Evolutionary conservation across 805 yeast species (phyloP).

Genomic region (Blastobotrys attinorum): DNA sequence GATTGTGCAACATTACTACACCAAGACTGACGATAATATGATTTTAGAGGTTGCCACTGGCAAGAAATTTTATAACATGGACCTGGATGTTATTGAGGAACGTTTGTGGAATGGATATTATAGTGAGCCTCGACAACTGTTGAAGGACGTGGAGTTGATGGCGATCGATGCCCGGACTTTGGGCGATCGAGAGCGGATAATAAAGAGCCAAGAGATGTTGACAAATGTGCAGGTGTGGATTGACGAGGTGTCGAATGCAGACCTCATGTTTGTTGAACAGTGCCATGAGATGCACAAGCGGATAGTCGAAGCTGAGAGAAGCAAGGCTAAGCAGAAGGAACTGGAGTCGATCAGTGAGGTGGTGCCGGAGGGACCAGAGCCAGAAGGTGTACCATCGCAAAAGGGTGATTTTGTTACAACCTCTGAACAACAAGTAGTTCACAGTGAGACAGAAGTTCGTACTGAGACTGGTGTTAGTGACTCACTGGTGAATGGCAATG

Average conservation of each 20-base stretch:
- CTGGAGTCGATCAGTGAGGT: too few relatives aligned
- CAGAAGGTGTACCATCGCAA: not conserved
- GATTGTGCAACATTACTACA: conserved; percentile 13
- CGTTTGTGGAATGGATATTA: conserved; percentile 95
- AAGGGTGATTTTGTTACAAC: not conserved
- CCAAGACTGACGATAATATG: conserved; percentile 52
- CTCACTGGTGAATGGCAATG: not conserved
- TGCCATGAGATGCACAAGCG: conserved; percentile 68
- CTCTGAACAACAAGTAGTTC: not conserved
- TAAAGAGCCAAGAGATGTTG: conserved; percentile 85
- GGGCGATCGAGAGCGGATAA: conserved; percentile 77
- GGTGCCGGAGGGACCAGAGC: conserved; percentile 5
- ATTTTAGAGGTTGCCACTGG: conserved; percentile 76
- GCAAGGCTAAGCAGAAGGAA: conserved; percentile 13
- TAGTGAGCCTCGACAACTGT: conserved; percentile 83
- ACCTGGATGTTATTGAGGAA: conserved; percentile 87
- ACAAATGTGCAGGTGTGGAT: conserved; percentile 94
- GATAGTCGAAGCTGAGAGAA: conserved; percentile 11
- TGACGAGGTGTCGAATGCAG: conserved; percentile 57
- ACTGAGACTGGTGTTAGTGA: not conserved
- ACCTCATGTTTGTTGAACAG: conserved; percentile 61
- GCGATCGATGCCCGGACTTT: conserved; percentile 63
- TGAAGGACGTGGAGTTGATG: conserved; percentile 78
- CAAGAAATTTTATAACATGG: conserved; percentile 73
- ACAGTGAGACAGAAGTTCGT: not conserved